Base-by-base conservation (phyloP, 495 filamentous ascomycete species). In the Aspergillus olivimuriae region DNA sequence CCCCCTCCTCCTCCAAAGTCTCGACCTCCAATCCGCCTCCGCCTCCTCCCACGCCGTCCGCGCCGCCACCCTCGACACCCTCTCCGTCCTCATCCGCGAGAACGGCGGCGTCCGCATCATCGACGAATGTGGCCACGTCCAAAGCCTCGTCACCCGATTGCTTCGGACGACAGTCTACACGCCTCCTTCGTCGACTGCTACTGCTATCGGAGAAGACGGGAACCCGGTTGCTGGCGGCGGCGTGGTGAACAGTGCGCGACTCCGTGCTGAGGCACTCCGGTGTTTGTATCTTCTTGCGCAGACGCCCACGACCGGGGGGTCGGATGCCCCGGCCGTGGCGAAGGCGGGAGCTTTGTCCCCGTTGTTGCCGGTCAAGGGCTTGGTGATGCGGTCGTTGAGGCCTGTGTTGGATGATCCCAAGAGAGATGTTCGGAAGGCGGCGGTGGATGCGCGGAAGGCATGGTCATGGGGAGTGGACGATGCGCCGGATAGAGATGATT, bases 1-100 rank as follows among this genome's bases (percentile, higher is more conserved):
- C 4, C 81, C 84, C 0, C 72, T 86, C n/a, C 74, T 88, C 33
- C 72, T 87, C 3, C 84, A 86, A 55, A 76, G 68, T 36, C 69
- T 88, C n/a, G 82, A 86, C 44, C 73, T 86, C 26, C 60, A 69
- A 39, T 66, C 75, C 4, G 47, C 60, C 24, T 28, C 24, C 10
- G 62, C n/a, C n/a, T n/a, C 74, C 41, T 65, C 67, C 11, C 55
- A 68, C 4, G 58, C 66, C n/a, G 73, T 85, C 21, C 80, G 84
- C 46, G 63, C 73, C 26, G 78, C 80, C 19, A 82, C 81, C 2
- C 73, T 88, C 24, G 68, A 72, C 11, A 83, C 72, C 6, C 66
- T 88, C 5, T 63, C 60, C n/a, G 63, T 78, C 12, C 73, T 83
- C 14, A 73, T 85, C 36, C 63, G 66, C 39, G 74, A 84, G 46